Base-by-base conservation (phyloP, 2,329 filamentous ascomycete species). In the Aspergillus sp. region DNA sequence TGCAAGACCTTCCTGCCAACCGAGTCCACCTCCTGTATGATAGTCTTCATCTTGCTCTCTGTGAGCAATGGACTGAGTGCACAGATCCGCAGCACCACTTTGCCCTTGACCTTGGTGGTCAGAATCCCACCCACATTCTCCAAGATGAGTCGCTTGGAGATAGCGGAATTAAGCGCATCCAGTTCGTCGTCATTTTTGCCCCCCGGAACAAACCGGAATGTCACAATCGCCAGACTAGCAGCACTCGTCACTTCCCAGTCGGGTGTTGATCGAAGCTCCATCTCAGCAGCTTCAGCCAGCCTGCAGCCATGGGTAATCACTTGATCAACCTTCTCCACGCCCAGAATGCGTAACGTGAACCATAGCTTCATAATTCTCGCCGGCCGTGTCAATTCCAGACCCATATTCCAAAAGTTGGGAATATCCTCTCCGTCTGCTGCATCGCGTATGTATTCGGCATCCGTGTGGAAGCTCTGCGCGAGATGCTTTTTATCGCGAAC, bases 301-400 rank as follows among this genome's bases (percentile, higher is more conserved):
- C 28, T n/a, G 26, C 41, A 40, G 1, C 50, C 56, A 34, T 52
- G 47, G 27, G 52, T 45, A 27, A 58, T 56, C 51, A 52, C 49
- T 6, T 36, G 9, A 11, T 47, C 52, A 5, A 60, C 40, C 2
- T 39, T 34, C n/a, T 49, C 45, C 10, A 37, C 36, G 1, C 57
- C 57, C 10, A 56, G 26, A 2, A 52, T 44, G 5, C 44, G 37
- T 4, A 58, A 13, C 2, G 47, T 52, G 28, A 59, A 52, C 55
- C 56, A 58, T 6, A 58, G 40, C 28, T 45, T 45, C 44, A 54
- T 59, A 4, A 42, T 47, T 26, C 55, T 48, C 4, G 52, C 49
- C 7, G 52, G 54, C 9, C 53, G 43, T 6, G 45, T 59, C 5
- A 60, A 38, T 33, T 60, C 56, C 0, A 50, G 30, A 1, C 55